Evolutionary conservation across 2,329 filamentous ascomycete genomes (phyloP).

Genomic region (Calcarisporium arbuscula): DNA sequence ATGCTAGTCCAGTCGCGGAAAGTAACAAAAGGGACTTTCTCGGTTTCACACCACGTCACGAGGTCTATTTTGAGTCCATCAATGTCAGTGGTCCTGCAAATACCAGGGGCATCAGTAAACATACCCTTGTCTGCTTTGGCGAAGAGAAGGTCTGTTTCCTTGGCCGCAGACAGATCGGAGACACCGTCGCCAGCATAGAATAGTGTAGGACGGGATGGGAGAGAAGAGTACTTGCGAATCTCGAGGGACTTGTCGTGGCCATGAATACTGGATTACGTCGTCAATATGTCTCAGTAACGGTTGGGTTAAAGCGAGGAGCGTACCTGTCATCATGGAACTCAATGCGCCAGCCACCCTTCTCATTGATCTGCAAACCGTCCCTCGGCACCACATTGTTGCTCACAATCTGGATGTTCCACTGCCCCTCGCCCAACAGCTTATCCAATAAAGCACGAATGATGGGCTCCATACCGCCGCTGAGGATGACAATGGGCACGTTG

Average conservation of each 20-base stretch:
- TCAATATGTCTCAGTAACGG: not conserved
- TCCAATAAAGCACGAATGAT: constrained; percentile 80
- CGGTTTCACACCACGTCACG: constrained; percentile 76
- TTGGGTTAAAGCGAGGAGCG: constrained; percentile 13
- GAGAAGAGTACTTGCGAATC: constrained; percentile 76
- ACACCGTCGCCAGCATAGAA: constrained; percentile 96
- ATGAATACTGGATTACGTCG: constrained; percentile 53
- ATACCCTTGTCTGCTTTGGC: constrained; percentile 83
- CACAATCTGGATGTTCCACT: constrained; percentile 80
- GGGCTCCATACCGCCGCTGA: constrained; percentile 89
- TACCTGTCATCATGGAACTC: constrained; percentile 80
- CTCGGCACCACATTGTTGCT: constrained; percentile 70
- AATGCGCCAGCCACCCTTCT: constrained; percentile 81
- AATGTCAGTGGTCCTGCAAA: too few species aligned
- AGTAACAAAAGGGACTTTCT: constrained; percentile 79
- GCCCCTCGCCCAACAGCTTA: constrained; percentile 67
- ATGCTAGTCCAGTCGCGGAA: constrained; percentile 84
- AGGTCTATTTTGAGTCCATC: too few species aligned
- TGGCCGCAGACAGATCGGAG: constrained; percentile 83
- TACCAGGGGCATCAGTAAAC: too few species aligned
- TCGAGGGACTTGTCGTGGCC: constrained; percentile 97
- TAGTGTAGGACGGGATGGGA: constrained; percentile 72
- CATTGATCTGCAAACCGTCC: constrained; percentile 65
- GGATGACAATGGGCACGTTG: constrained; percentile 86
- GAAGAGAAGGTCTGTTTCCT: constrained; percentile 88